Base-by-base conservation (phyloP, 768 basidiomycete species). In the Tephrocybe sp. region DNA sequence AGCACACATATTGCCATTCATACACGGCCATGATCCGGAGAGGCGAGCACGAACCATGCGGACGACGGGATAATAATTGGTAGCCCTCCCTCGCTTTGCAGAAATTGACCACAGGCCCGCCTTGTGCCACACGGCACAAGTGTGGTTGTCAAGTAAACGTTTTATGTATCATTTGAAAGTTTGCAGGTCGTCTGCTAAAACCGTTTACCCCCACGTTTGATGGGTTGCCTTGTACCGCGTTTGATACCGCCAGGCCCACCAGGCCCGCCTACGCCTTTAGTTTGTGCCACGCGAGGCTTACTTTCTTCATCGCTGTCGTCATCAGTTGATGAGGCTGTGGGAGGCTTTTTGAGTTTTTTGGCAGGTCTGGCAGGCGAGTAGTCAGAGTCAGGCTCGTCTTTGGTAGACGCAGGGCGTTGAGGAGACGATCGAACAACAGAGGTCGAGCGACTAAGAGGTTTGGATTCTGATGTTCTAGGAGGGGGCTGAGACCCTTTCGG, bases 201-300 rank as follows among this genome's bases (percentile, higher is more conserved):
- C 55, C 85, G 79, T 65, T 81, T 87, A 25, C 84, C 86, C 30
- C 85, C 85, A 57, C 88, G 80, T 68, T 84, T 90, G 55, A 90
- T 73, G 4, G 89, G 89, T 58, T 91, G 88, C 59, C 82, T 79
- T 38, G 83, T 74, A 34, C 83, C 83, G 48, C 83, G 73, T 54
- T 74, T 73, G 20, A 55, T 56, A 24, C 59, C 59, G 9, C 53
- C 56, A 43, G 66, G 59, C 37, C 65, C 62, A 10, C 53, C 56
- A 43, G 66, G 59, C 37, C 65, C 62, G 42, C 62, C 56, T 38
- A 73, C 75, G 52, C 66, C 67, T 54, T 69, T 80, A 47, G 73
- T 65, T 58, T 69, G 71, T 42, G 74, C 67, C 20, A 73, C 65
- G 26, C 67, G 67, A 45, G 65, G 73, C 63, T 72, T 78, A 28